phyloP scores from a whole-genome alignment of 2,329 filamentous ascomycete species.

The Lasiodiplodia theobromae region DNA sequence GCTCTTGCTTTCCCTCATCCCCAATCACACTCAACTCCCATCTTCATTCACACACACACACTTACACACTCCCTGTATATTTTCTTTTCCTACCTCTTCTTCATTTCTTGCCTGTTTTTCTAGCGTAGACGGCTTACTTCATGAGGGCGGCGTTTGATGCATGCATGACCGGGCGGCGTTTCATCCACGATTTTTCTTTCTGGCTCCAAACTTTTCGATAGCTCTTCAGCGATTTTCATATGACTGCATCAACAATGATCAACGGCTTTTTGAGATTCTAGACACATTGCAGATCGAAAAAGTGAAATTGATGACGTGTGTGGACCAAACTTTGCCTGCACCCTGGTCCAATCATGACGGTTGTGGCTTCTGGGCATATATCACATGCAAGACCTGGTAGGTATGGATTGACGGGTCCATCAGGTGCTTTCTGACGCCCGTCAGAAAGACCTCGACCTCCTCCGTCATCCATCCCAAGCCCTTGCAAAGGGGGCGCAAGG shows the following conservation, averaged over 20 bases:
- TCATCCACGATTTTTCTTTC: background rate
- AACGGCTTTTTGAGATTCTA: background rate
- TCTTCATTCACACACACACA: background rate
- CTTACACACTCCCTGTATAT: background rate
- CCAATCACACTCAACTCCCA: background rate
- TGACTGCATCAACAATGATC: background rate
- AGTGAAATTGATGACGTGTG: background rate
- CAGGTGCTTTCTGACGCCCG: conserved; percentile 10
- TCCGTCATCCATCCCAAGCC: conserved; percentile 22
- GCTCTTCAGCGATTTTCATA: background rate
- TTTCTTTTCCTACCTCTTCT: background rate
- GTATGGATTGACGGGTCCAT: conserved; percentile 29
- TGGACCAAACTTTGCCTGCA: background rate
- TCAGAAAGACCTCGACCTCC: conserved; percentile 22
- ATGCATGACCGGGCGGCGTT: background rate
- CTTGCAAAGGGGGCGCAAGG: conserved; percentile 3
- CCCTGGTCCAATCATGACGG: background rate
- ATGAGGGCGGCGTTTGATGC: background rate
- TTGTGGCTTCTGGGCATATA: conserved; percentile 38
- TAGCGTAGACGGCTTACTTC: background rate
- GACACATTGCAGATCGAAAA: background rate
- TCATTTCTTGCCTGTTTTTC: background rate
- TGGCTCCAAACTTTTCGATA: background rate
- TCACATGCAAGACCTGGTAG: conserved; percentile 35
- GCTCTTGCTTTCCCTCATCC: background rate